Percentiles rank a stretch among this genome's conserved stretches.
Conservation (phyloP, 371 early-diverging fungal genomes). For the Mortierella sp. region DNA sequence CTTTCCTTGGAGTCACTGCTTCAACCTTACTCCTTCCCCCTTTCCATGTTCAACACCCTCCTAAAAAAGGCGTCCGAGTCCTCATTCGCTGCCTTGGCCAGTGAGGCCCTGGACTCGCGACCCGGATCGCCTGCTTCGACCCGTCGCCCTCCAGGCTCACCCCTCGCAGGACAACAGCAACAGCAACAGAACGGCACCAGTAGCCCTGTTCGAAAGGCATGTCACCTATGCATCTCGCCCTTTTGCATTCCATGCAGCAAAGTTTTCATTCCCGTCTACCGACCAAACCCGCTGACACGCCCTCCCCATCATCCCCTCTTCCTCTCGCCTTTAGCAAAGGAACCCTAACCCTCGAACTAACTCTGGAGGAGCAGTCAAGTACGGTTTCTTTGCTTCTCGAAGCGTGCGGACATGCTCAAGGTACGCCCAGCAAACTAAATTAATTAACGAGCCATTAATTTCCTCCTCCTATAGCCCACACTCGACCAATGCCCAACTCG, state of each 20-base stretch:
- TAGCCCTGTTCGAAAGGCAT: conserved; percentile 45
- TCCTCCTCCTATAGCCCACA: conserved; percentile 24
- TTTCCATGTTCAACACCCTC: conserved; percentile 55
- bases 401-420: background rate
- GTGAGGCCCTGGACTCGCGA: conserved; percentile 50
- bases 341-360: conserved; percentile 23
- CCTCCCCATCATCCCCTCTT: background rate
- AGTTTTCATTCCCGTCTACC: background rate
- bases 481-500: conserved; percentile 51
- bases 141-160: conserved; percentile 40
- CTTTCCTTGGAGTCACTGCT: background rate
- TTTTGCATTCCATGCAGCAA: background rate
- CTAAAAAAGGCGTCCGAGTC: conserved; percentile 57
- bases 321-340: conserved; percentile 17
- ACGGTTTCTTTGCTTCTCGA: background rate
- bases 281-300: background rate
- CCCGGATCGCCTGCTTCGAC: conserved; percentile 46
- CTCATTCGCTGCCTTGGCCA: conserved; percentile 51
- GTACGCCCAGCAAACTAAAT: background rate
- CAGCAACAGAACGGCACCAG: conserved; percentile 23
- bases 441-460: background rate
- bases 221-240: background rate
- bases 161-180: conserved; percentile 37
- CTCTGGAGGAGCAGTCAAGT: conserved; percentile 25
- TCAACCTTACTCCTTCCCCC: background rate